Evolutionary conservation across 495 filamentous ascomycete genomes (phyloP).

Genomic region (Penicillium robsamsonii): DNA sequence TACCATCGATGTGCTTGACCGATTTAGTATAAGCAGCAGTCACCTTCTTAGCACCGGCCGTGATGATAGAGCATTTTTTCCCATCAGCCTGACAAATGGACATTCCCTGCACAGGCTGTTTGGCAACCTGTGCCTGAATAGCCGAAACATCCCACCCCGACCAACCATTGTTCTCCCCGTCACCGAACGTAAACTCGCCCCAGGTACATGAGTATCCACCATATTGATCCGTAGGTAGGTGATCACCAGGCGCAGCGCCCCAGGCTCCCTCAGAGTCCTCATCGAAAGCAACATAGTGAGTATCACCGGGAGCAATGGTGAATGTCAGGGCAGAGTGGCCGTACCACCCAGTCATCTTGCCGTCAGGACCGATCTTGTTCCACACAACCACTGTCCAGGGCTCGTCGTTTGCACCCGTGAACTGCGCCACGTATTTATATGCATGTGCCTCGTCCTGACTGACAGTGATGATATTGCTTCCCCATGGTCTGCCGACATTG

Average conservation of each 20-base stretch:
- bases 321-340: constrained; percentile 44
- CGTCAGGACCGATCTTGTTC: constrained; percentile 53
- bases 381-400: constrained; percentile 49
- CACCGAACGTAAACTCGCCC: constrained; percentile 47
- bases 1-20: constrained; percentile 33
- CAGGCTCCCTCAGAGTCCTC: constrained; percentile 45
- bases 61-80: constrained; percentile 35
- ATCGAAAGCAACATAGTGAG: constrained; percentile 48
- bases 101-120: constrained; percentile 37
- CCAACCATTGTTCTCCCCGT: constrained; percentile 35
- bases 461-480: constrained; percentile 52
- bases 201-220: constrained; percentile 46
- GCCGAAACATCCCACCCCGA: constrained; percentile 48
- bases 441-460: constrained; percentile 28
- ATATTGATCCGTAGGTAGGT: constrained; percentile 32
- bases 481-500: constrained; percentile 53
- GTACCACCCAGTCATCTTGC: constrained; percentile 46
- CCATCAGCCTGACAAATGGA: constrained; percentile 34
- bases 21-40: constrained; percentile 34
- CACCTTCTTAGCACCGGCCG: constrained; percentile 28
- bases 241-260: constrained; percentile 36
- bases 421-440: constrained; percentile 50
- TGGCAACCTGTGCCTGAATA: constrained; percentile 42
- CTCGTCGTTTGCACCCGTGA: constrained; percentile 36
- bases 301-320: constrained; percentile 41